Base-by-base conservation (phyloP, 768 basidiomycete species). In the Leccinellum rugosiceps region DNA sequence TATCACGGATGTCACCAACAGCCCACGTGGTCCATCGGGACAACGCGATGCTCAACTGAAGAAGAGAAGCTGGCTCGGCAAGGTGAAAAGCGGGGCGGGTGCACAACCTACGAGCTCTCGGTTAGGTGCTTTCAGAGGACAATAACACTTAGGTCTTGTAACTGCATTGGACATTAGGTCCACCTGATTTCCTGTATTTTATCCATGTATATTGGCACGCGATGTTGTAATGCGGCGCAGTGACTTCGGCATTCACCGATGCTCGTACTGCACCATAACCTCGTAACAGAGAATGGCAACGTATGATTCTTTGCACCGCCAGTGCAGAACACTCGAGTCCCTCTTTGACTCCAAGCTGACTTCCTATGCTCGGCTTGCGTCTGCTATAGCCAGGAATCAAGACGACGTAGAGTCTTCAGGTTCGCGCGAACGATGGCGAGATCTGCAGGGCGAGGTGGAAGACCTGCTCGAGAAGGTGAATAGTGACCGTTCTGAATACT, bases 241-340 rank as follows among this genome's bases (percentile, higher is more conserved):
- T 68, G 41, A 38, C 38, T 43, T 43, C 67, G 67, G 67, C 64
- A 50, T 59, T 59, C 9, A 30, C 66, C 67, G 63, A 54, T n/a
- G 32, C 25, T 1, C 10, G 19, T 38, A 43, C 26, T 21, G 13
- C 7, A 50, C 44, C 28, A 5, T 9, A 19, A 17, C 23, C 32
- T 50, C 28, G 30, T 11, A 11, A 31, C 41, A 23, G 26, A 50
- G 23, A 4, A 92, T 91, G 89, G 79, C 87, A 57, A 85, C 77
- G 63, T 95, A 94, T 76, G 96, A 98, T 64, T 83, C 88, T 55
- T 80, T 98, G 31, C 90, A 97, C 66, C 78, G 94, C 53, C 94
- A 96, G 73, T 92, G 92, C 74, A 81, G 95, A 65, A 94, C 94
- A 5, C 84, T 98, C 26, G 96, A 98, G 70, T 92, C 93, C 47